These are phyloP conservation scores for Ajuga chamaepitys DNA, from an alignment of 257 asterid species.

Conservation along the genomic window DNA sequence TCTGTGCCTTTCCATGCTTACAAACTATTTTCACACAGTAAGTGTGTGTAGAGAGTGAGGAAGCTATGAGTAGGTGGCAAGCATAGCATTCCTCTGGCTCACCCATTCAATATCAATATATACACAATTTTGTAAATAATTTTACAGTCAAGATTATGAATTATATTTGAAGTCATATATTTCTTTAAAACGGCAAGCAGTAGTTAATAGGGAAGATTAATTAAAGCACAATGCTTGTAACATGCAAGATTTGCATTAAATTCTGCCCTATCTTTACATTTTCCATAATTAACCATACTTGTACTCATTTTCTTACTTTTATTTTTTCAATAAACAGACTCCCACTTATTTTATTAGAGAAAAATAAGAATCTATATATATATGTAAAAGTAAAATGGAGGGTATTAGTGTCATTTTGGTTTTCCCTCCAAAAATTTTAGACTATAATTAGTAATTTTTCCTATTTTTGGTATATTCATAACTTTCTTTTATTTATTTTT, in stretches of 20 bases:
- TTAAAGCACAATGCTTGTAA: slow-evolving; percentile 41
- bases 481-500: too few relatives aligned
- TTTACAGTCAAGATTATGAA: slow-evolving; percentile 13
- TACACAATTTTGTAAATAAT: slow-evolving; percentile 7
- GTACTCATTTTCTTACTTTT: too few relatives aligned
- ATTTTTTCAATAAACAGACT: too few relatives aligned
- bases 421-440: too few relatives aligned
- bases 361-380: too few relatives aligned
- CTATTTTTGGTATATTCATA: too few relatives aligned
- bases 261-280: slow-evolving; percentile 8
- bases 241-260: slow-evolving; percentile 50
- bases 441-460: too few relatives aligned
- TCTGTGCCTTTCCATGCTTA: slow-evolving; percentile 53
- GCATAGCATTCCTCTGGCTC: too few relatives aligned
- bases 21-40: slow-evolving; percentile 5
- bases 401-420: too few relatives aligned
- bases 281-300: too few relatives aligned
- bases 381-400: too few relatives aligned
- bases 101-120: neutral
- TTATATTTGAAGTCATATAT: slow-evolving; percentile 21
- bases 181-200: slow-evolving; percentile 41
- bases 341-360: too few relatives aligned
- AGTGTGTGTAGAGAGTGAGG: slow-evolving; percentile 17
- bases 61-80: slow-evolving; percentile 50
- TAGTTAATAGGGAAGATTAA: slow-evolving; percentile 24